phyloP scores from a whole-genome alignment of 257 asterid species.

The Solanum microdontum region DNA sequence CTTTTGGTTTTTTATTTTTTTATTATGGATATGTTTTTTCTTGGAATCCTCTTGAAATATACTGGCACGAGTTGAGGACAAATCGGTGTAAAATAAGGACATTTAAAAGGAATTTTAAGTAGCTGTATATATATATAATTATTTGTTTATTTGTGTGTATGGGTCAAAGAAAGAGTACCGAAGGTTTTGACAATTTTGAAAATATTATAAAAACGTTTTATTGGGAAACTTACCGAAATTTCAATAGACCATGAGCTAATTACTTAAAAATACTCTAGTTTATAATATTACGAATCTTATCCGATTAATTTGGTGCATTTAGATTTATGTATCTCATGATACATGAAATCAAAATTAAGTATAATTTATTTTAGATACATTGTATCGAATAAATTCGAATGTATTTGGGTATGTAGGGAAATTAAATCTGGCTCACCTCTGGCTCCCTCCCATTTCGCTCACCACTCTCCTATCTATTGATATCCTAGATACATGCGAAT shows the following conservation, averaged over 20 bases:
- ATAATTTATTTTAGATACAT: accelerated
- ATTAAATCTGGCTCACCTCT: neutral
- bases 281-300: too few relatives aligned
- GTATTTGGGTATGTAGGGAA: neutral
- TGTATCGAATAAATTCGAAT: too few relatives aligned
- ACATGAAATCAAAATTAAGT: too few relatives aligned
- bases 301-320: neutral
- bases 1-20: neutral
- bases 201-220: too few relatives aligned
- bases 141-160: neutral
- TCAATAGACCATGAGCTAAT: accelerated
- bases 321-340: too few relatives aligned
- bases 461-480: neutral
- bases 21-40: neutral
- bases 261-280: accelerated
- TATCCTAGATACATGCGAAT: too few relatives aligned
- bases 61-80: neutral
- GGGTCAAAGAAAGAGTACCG: slow-evolving; percentile 39
- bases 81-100: slow-evolving; percentile 1
- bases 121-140: neutral
- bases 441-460: neutral
- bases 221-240: neutral
- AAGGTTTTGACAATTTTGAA: slow-evolving; percentile 9
- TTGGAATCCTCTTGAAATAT: neutral
- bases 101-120: slow-evolving; percentile 4